These are phyloP conservation scores for Ganoderma resinaceum DNA, from an alignment of 1,284 basidiomycete species.

Conservation along the genomic window DNA sequence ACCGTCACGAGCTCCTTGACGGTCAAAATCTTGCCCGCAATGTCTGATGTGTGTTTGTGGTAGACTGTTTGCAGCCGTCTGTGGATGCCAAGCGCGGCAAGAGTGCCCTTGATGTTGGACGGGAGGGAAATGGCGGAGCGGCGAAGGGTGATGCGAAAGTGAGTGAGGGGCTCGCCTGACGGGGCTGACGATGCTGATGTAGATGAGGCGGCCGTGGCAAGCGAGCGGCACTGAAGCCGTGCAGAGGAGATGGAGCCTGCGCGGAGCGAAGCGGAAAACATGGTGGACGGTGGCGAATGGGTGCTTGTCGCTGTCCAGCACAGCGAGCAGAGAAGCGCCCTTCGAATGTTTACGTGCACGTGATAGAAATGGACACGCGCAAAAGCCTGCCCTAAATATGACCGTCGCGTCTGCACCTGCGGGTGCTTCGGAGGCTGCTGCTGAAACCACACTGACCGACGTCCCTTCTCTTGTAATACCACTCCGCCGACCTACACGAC, in stretches of 20 bases:
- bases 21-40: conserved; percentile 82
- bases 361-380: conserved; percentile 28
- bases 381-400: conserved; percentile 37
- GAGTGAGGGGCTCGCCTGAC: conserved; percentile 56
- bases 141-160: conserved; percentile 85
- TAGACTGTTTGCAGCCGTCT: conserved; percentile 85
- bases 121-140: conserved; percentile 86
- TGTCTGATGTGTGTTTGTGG: conserved; percentile 72
- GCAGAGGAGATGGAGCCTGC: conserved; percentile 9
- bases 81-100: conserved; percentile 80
- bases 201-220: conserved; percentile 21
- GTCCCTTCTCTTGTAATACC: neutral
- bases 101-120: conserved; percentile 72
- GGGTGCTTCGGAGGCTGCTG: neutral
- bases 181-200: conserved; percentile 14
- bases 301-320: neutral
- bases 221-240: conserved; percentile 14
- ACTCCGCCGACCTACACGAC: neutral
- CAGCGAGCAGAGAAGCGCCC: conserved; percentile 7
- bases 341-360: conserved; percentile 19
- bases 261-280: conserved; percentile 21
- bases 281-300: conserved; percentile 21
- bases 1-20: conserved; percentile 91
- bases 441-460: neutral
- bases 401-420: conserved; percentile 23